Conservation (phyloP, 192 early-diverging fungal genomes). For the Mycoemilia scoparia region DNA sequence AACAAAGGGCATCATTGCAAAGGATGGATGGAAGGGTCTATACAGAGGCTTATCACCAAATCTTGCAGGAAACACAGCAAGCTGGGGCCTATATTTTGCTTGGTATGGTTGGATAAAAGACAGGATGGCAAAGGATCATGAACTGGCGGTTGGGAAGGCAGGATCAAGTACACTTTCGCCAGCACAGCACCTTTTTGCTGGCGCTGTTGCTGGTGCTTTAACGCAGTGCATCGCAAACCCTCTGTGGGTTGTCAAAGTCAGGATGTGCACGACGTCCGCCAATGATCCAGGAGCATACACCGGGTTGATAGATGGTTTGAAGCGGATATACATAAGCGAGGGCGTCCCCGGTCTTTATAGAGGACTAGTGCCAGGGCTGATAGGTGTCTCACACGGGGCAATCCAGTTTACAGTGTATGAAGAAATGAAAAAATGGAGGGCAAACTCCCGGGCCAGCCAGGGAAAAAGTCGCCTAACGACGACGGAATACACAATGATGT, state of each 20-base stretch:
- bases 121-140: conserved; percentile 15
- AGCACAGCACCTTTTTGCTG: conserved; percentile 61
- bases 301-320: conserved; percentile 43
- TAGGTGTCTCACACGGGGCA: conserved; percentile 92
- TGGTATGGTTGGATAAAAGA: conserved; percentile 46
- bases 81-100: conserved; percentile 96
- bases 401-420: conserved; percentile 98
- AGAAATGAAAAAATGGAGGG: conserved; percentile 68
- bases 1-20: conserved; percentile 33
- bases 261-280: conserved; percentile 54
- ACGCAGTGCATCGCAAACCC: conserved; percentile 61
- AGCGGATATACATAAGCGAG: conserved; percentile 38
- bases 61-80: conserved; percentile 70
- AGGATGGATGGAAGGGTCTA: conserved; percentile 50
- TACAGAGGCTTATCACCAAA: conserved; percentile 87
- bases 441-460: conserved; percentile 3
- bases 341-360: conserved; percentile 58
- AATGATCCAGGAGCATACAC: conserved; percentile 39
- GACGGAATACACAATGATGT: conserved; percentile 64
- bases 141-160: conserved; percentile 24
- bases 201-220: conserved; percentile 53
- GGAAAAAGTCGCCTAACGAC: conserved; percentile 19
- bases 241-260: conserved; percentile 69
- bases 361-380: conserved; percentile 68
- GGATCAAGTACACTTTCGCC: conserved; percentile 40